Percentiles rank a stretch among this genome's conserved stretches.
Conservation (phyloP, 2,329 filamentous ascomycete species). For the Exophiala viscosa region DNA sequence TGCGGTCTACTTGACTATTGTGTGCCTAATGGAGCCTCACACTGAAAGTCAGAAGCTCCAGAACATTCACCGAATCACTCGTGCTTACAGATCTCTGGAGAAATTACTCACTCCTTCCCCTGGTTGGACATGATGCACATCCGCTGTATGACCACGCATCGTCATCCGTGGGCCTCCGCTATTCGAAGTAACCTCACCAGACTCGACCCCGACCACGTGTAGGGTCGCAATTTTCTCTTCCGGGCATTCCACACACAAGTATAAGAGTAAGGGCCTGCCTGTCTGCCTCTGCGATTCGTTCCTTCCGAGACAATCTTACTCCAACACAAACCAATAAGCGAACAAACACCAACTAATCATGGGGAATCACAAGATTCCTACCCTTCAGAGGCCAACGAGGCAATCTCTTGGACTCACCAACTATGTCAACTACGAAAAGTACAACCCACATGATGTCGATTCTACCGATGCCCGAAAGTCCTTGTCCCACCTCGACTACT, state of each 20-base stretch:
- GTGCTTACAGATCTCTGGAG: conserved; percentile 17
- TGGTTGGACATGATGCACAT: conserved; percentile 11
- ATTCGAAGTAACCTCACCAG: conserved; percentile 17
- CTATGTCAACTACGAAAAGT: conserved; percentile 24
- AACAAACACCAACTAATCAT: conserved; percentile 9
- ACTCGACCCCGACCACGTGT: conserved; percentile 16
- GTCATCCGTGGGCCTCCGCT: conserved; percentile 21
- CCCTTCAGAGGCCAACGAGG: conserved; percentile 18
- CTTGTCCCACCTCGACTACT: conserved; percentile 27
- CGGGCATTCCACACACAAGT: neutral
- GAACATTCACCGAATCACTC: conserved; percentile 1
- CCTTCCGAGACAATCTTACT: neutral
- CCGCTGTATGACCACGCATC: conserved; percentile 5
- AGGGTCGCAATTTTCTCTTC: conserved; percentile 7
- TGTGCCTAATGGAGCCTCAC: conserved; percentile 4
- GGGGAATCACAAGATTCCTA: conserved; percentile 18
- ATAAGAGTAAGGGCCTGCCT: conserved; percentile 11
- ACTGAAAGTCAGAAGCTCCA: conserved; percentile 10
- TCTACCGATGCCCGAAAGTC: conserved; percentile 24
- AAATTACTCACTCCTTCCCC: conserved; percentile 15
- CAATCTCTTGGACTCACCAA: conserved; percentile 23
- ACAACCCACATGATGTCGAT: conserved; percentile 19
- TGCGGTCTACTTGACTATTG: neutral
- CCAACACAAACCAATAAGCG: conserved; percentile 8
- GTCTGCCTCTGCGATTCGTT: neutral